phyloP scores from a whole-genome alignment of 148 eudicot genomes.

The Arbutus unedo region DNA sequence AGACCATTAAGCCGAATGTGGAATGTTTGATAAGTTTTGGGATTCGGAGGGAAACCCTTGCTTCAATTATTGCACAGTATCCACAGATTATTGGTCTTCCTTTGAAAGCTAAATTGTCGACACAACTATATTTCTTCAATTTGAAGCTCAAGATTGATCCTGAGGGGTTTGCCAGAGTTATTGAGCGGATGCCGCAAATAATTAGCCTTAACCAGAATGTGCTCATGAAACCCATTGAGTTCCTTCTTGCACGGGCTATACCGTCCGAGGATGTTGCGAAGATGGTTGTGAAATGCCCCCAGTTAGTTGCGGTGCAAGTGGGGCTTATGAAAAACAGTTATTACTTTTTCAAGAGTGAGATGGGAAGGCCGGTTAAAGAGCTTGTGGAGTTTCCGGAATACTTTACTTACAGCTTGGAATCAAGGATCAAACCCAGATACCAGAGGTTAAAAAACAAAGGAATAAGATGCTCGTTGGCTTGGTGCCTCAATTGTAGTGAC shows the following conservation, averaged over 20 bases:
- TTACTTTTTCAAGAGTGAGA: slow-evolving; percentile 91
- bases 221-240: slow-evolving; percentile 75
- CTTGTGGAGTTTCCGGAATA: slow-evolving; percentile 91
- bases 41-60: slow-evolving; percentile 49
- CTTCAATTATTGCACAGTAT: slow-evolving; percentile 71
- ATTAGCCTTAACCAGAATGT: slow-evolving; percentile 77
- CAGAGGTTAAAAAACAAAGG: slow-evolving; percentile 68
- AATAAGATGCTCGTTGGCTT: slow-evolving; percentile 63
- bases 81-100: slow-evolving; percentile 91
- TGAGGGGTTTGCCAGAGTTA: slow-evolving; percentile 67
- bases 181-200: slow-evolving; percentile 91
- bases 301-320: slow-evolving; percentile 58
- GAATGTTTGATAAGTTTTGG: slow-evolving; percentile 88
- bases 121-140: slow-evolving; percentile 83
- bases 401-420: slow-evolving; percentile 88
- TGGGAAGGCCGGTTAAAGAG: slow-evolving; percentile 81
- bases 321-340: slow-evolving; percentile 87
- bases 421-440: slow-evolving; percentile 82
- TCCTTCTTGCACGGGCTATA: slow-evolving; percentile 63
- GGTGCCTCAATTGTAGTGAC: slow-evolving; percentile 93
- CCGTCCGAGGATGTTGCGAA: slow-evolving; percentile 57
- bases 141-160: slow-evolving; percentile 92
- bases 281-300: slow-evolving; percentile 90
- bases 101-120: slow-evolving; percentile 80
- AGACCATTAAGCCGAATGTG: slow-evolving; percentile 78